A percentile compares a stretch with the other conserved stretches of the same genome.
These are phyloP conservation scores for Scutellospora calospora DNA, from an alignment of 371 early-diverging fungal species.

Conservation along the genomic window DNA sequence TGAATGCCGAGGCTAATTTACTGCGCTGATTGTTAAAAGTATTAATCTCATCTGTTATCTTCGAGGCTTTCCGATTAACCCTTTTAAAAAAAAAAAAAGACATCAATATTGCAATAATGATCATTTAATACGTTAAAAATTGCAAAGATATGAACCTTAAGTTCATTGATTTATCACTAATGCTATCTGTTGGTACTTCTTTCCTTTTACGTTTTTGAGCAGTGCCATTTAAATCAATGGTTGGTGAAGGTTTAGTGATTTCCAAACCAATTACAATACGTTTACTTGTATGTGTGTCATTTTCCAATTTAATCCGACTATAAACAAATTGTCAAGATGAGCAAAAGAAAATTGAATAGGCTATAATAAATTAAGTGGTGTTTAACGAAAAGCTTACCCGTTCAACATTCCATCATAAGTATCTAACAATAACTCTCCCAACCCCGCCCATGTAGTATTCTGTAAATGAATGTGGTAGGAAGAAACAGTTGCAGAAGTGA, in stretches of 20 bases:
- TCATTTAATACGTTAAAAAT: neutral
- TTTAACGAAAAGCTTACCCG: no score
- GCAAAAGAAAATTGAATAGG: no score
- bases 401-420: neutral
- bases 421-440: slow-evolving; percentile 30
- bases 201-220: slow-evolving; percentile 17
- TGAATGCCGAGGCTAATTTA: neutral
- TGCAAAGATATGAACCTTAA: neutral
- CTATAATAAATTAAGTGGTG: no score
- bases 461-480: neutral
- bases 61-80: neutral
- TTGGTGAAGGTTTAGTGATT: neutral
- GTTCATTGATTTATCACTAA: neutral
- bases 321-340: neutral
- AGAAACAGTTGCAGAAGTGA: neutral
- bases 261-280: neutral
- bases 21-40: slow-evolving; percentile 25
- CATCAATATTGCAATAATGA: neutral
- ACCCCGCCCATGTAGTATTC: slow-evolving; percentile 3
- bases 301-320: slow-evolving; percentile 9
- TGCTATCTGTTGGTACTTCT: neutral
- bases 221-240: slow-evolving; percentile 1
- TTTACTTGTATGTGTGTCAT: neutral
- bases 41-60: slow-evolving; percentile 3
- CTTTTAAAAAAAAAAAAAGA: neutral